These are phyloP conservation scores for Limnanthes douglasii DNA, from an alignment of 345 rosid genomes.

Conservation along the genomic window DNA sequence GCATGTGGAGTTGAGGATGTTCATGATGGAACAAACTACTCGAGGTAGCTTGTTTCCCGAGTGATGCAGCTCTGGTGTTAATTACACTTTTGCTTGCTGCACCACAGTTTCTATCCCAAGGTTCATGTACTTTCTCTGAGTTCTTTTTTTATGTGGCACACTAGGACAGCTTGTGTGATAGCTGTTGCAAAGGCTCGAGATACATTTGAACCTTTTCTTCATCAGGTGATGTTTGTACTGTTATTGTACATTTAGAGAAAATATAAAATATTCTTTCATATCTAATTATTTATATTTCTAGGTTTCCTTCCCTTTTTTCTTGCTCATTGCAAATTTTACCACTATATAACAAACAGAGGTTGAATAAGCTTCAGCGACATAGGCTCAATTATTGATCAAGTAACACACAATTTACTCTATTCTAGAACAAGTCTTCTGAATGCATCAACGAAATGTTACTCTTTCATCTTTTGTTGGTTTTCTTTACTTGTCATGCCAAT, in stretches of 20 bases:
- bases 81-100: slow-evolving; percentile 9
- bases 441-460: no score
- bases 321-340: no score
- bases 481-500: neutral
- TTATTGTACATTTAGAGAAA: no score
- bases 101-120: slow-evolving; percentile 3
- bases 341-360: neutral
- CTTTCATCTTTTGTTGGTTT: neutral
- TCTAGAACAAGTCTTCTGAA: no score
- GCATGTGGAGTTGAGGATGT: slow-evolving; percentile 97
- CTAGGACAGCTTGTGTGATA: slow-evolving; percentile 92
- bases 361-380: neutral
- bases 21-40: slow-evolving; percentile 94
- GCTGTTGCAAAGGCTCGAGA: slow-evolving; percentile 98
- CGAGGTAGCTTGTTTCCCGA: slow-evolving; percentile 33
- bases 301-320: no score
- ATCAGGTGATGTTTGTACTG: slow-evolving; percentile 41
- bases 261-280: no score
- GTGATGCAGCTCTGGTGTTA: slow-evolving; percentile 2
- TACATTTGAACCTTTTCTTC: slow-evolving; percentile 91
- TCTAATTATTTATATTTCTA: no score
- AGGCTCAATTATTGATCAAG: neutral
- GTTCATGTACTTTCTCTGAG: neutral
- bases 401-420: no score
- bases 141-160: slow-evolving; percentile 11